Evolutionary conservation across 2,329 filamentous ascomycete species (phyloP), one percentile per base, ranked within the genome.

Genomic region (Parasarocladium wereldwijsianum): DNA sequence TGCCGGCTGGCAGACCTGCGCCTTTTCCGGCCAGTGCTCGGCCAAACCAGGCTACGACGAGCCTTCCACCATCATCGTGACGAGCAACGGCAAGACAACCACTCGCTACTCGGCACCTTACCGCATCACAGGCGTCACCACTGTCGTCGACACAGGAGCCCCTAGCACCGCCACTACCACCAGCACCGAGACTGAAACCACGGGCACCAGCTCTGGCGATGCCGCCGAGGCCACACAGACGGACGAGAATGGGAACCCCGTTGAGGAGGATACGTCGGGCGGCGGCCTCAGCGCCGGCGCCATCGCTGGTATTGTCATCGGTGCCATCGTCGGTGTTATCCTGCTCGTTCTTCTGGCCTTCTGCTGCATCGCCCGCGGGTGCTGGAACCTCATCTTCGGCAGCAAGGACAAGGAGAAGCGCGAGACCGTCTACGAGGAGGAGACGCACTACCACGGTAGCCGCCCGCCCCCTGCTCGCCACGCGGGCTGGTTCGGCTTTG

Each of bases 251-350:
- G 61, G 60, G 28, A 45, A 44, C 10, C 44, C 47, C 42, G 57
- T 52, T 15, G 51, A 48, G 7, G 47, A 43, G 11, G 48, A 44
- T 24, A 54, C 47, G 12, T 43, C 41, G 18, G 52, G 55, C 17
- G 54, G 54, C 33, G 50, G 55, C 24, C 63, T 86, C 32, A 80
- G 74, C 42, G 67, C 63, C 24, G 80, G 79, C 31, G 80, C 77
- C 35, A 86, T 86, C 42, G 80, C 81, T 11, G 80, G 80, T 36
- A 86, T 86, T 43, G 80, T 86, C 39, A 75, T 86, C 33, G 80
- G 80, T 37, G 67, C 71, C 8, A 61, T 86, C 28, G 65, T 66
- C 10, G 80, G 76, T 37, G 60, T 84, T 20, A 52, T 65, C 23
- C 58, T 86, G 3, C 66, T 86, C 14, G 57, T 76, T 4, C 63